Evolutionary conservation across 116 monocot genomes (phyloP).

Genomic region (Trichopus zeylanicus): DNA sequence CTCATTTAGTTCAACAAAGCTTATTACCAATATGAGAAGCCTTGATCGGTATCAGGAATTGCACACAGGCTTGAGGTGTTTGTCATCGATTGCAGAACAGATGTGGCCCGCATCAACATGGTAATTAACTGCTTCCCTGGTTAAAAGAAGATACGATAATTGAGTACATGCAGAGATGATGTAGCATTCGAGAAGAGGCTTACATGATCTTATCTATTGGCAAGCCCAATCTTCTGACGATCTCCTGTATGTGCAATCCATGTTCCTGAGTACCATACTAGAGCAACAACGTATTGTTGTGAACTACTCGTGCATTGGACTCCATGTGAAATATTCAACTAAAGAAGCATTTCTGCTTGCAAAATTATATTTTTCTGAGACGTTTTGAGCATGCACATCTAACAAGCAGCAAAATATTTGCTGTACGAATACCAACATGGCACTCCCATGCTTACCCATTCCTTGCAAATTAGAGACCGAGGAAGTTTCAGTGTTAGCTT

Average conservation of each 20-base stretch:
- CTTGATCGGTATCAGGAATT: too few relatives aligned
- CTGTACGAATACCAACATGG: too few relatives aligned
- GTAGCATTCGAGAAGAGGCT: background rate
- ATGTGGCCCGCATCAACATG: constrained; percentile 39
- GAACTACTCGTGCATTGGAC: too few relatives aligned
- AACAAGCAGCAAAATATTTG: too few relatives aligned
- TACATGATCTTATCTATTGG: constrained; percentile 45
- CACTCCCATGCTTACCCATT: too few relatives aligned
- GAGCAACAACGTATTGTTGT: background rate
- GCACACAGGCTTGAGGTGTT: constrained; percentile 49
- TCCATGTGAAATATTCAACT: too few relatives aligned
- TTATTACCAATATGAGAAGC: constrained; percentile 15
- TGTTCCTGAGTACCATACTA: constrained; percentile 33
- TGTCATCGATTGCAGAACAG: constrained; percentile 61
- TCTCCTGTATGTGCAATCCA: constrained; percentile 59
- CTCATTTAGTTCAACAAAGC: too few relatives aligned
- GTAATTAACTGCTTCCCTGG: constrained; percentile 40
- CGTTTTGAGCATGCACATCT: too few relatives aligned
- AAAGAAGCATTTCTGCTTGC: too few relatives aligned
- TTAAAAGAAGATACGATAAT: background rate
- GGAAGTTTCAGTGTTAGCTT: too few relatives aligned
- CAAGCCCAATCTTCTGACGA: constrained; percentile 33
- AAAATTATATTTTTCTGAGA: too few relatives aligned
- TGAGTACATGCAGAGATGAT: background rate
- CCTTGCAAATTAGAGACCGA: too few relatives aligned